Percentiles rank a stretch among this genome's conserved stretches.
phyloP scores from a whole-genome alignment of 23 red algal species.

The Agarophyton chilense region DNA sequence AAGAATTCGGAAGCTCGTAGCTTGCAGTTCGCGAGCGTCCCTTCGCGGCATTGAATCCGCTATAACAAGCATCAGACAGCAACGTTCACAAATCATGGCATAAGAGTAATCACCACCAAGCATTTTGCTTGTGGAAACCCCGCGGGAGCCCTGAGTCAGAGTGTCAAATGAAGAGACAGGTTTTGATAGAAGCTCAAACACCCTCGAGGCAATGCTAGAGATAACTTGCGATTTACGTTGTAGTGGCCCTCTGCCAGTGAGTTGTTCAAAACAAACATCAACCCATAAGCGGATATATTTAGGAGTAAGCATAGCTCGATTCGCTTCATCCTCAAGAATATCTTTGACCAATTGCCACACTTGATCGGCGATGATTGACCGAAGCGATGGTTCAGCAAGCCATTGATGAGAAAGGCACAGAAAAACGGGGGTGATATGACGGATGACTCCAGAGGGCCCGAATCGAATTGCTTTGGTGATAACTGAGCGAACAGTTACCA shows the following conservation, averaged over 20 bases:
- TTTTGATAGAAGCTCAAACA: conserved; percentile 34
- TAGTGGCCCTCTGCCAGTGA: conserved; percentile 47
- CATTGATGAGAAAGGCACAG: conserved; percentile 48
- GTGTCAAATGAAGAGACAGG: conserved; percentile 40
- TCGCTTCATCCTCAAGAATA: conserved; percentile 54
- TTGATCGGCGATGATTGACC: conserved; percentile 50
- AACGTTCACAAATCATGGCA: conserved; percentile 51
- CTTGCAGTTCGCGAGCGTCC: conserved; percentile 40
- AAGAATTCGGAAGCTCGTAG: conserved; percentile 30
- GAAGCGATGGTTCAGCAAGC: conserved; percentile 48
- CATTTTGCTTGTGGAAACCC: conserved; percentile 52
- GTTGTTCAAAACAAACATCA: conserved; percentile 63
- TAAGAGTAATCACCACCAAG: conserved; percentile 58
- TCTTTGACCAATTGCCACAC: conserved; percentile 61
- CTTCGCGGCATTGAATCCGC: conserved; percentile 36
- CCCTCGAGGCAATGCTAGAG: conserved; percentile 21
- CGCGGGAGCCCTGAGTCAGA: conserved; percentile 47
- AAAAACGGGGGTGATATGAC: conserved; percentile 33
- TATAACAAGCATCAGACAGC: conserved; percentile 54
- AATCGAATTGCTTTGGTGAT: conserved; percentile 18
- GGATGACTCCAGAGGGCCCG: conserved; percentile 54
- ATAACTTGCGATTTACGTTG: conserved; percentile 36
- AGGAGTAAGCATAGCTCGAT: conserved; percentile 63
- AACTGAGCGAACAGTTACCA: conserved; percentile 16
- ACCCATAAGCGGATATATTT: conserved; percentile 39